Evolutionary conservation across 805 yeast species (phyloP).

Genomic region (Ogataea ramenticola): DNA sequence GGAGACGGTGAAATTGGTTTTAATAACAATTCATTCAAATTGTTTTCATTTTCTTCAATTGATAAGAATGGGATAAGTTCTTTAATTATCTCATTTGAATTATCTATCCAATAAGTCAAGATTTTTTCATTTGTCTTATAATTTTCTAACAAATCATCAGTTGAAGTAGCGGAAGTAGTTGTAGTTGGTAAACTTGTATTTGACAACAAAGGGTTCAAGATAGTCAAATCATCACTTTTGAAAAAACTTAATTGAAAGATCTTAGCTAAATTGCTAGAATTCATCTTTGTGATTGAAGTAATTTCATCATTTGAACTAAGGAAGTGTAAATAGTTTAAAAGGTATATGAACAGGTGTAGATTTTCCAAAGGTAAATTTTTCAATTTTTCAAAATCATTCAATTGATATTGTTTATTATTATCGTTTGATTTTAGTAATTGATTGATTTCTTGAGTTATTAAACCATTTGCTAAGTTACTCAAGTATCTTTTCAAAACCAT

Average conservation of each 20-base stretch:
- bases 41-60: constrained; percentile 2
- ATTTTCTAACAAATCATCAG: constrained; percentile 21
- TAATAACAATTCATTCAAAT: constrained; percentile 7
- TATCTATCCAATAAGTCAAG: constrained; percentile 20
- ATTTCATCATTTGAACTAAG: constrained; percentile 14
- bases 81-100: constrained; percentile 8
- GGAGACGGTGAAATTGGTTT: not conserved
- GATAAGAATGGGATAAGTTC: constrained; percentile 5
- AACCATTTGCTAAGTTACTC: constrained; percentile 21
- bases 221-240: constrained; percentile 20
- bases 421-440: constrained; percentile 11
- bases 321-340: constrained; percentile 20
- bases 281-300: constrained; percentile 28
- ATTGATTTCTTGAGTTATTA: constrained; percentile 20
- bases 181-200: not conserved
- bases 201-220: constrained; percentile 1
- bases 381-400: not conserved
- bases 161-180: too few relatives aligned
- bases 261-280: constrained; percentile 28
- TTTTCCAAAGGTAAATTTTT: constrained; percentile 21
- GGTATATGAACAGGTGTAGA: constrained; percentile 23
- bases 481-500: constrained; percentile 31
- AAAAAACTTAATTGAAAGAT: constrained; percentile 32
- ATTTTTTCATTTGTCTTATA: constrained; percentile 23
- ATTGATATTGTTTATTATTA: constrained; percentile 4